Evolutionary conservation across 2,329 filamentous ascomycete genomes (phyloP).

Genomic region (Xylariomycetidae sp.): DNA sequence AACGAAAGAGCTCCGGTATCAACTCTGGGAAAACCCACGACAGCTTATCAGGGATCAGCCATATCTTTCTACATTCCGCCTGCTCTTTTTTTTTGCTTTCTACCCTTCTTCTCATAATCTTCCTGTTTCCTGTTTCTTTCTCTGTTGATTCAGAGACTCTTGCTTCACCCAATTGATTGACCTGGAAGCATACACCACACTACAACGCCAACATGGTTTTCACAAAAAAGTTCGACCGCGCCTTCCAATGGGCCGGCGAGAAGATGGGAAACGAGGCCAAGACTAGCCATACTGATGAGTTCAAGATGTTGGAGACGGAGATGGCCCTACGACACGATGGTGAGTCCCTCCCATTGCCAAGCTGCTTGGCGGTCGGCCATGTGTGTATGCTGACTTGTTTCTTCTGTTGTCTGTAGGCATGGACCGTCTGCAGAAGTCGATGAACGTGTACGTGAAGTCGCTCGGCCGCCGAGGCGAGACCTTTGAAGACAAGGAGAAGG

Average conservation of each 20-base stretch:
- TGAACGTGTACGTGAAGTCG: slow-evolving; percentile 83
- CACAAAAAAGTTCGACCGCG: slow-evolving; percentile 85
- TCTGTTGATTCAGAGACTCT: no score
- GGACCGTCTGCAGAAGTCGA: slow-evolving; percentile 83
- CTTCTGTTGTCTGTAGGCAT: slow-evolving; percentile 58
- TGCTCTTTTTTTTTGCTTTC: no score
- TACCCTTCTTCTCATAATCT: no score
- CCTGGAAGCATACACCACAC: no score
- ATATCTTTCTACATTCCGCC: no score
- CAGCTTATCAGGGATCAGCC: no score
- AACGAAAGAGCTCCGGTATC: no score
- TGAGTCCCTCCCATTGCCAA: slow-evolving; percentile 41
- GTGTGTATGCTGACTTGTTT: slow-evolving; percentile 7
- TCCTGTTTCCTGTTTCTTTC: no score
- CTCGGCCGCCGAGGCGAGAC: slow-evolving; percentile 77
- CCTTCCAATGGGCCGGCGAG: slow-evolving; percentile 97
- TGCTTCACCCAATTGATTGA: no score
- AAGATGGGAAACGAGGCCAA: slow-evolving; percentile 91
- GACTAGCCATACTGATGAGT: slow-evolving; percentile 83
- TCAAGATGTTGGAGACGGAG: slow-evolving; percentile 83
- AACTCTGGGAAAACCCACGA: no score
- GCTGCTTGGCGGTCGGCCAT: slow-evolving; percentile 7
- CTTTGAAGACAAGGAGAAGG: slow-evolving; percentile 80
- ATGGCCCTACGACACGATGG: slow-evolving; percentile 88
- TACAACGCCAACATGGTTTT: slow-evolving; percentile 43